Percentiles rank a stretch among this genome's conserved stretches.
Conservation (phyloP, 169 alveolate species). For the Babesia divergens region DNA sequence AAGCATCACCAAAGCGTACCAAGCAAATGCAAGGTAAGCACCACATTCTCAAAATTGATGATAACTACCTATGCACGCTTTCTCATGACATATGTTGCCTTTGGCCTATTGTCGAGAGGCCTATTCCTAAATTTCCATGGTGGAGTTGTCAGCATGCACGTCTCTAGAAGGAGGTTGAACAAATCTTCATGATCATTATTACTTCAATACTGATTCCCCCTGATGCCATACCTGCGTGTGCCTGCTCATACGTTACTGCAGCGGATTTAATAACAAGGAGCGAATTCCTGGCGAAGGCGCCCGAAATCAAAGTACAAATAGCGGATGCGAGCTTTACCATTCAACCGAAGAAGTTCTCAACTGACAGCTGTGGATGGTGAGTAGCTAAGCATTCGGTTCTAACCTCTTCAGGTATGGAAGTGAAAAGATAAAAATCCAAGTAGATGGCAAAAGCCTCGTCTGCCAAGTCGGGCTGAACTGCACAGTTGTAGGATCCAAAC, state of each 20-base stretch:
- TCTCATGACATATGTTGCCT: too few relatives aligned
- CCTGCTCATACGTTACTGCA: constrained; percentile 6
- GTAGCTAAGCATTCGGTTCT: not conserved
- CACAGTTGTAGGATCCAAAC: constrained; percentile 53
- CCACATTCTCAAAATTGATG: too few relatives aligned
- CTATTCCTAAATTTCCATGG: too few relatives aligned
- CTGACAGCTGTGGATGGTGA: constrained; percentile 78
- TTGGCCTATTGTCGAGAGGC: too few relatives aligned
- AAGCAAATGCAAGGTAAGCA: constrained; percentile 5
- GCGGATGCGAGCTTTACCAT: constrained; percentile 30
- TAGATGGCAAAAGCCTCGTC: constrained; percentile 64
- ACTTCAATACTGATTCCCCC: too few relatives aligned
- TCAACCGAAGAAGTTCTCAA: constrained; percentile 65
- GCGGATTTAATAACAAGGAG: constrained; percentile 70
- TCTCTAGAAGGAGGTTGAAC: too few relatives aligned
- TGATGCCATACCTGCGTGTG: too few relatives aligned
- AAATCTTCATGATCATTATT: not conserved
- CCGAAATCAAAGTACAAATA: constrained; percentile 52
- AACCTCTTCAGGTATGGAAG: constrained; percentile 56
- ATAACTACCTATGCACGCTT: too few relatives aligned
- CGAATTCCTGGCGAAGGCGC: constrained; percentile 62
- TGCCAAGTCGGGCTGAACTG: constrained; percentile 76
- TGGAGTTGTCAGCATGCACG: too few relatives aligned
- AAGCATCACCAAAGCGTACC: not conserved
- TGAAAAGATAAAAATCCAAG: constrained; percentile 59